Percentiles rank a stretch among this genome's conserved stretches.
Evolutionary conservation across 2,329 filamentous ascomycete species (phyloP).

Genomic region (Alternaria brassicae): DNA sequence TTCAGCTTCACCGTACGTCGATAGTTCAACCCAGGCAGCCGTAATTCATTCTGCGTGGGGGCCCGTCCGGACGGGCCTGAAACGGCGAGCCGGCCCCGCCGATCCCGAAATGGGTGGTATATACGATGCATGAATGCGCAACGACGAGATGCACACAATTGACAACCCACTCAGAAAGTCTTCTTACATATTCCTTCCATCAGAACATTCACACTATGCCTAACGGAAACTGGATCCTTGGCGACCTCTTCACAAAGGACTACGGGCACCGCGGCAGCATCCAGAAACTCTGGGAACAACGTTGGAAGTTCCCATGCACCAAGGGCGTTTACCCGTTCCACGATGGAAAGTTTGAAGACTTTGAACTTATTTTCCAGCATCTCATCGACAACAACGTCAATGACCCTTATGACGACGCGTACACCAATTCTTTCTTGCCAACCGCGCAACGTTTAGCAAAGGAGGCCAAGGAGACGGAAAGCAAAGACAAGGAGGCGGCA

Average conservation of each 20-base stretch:
- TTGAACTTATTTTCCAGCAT: conserved; percentile 63
- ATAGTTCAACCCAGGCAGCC: background rate
- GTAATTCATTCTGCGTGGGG: conserved; percentile 25
- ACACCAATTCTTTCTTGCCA: conserved; percentile 68
- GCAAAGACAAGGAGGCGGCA: conserved; percentile 58
- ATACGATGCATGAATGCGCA: conserved; percentile 6
- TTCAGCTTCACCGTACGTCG: background rate
- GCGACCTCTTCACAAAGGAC: conserved; percentile 47
- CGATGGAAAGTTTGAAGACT: conserved; percentile 71
- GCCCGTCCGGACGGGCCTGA: conserved; percentile 24
- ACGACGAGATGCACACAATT: background rate
- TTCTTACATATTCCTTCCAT: background rate
- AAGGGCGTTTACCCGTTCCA: conserved; percentile 73
- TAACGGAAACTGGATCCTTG: conserved; percentile 44
- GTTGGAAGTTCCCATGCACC: conserved; percentile 46
- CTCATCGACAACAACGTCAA: conserved; percentile 62
- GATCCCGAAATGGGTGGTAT: conserved; percentile 22
- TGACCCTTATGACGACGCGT: conserved; percentile 68
- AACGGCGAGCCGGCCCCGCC: conserved; percentile 33
- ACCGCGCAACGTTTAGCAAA: conserved; percentile 64
- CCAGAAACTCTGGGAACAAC: conserved; percentile 42
- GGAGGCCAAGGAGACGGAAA: conserved; percentile 49
- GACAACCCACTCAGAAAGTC: background rate
- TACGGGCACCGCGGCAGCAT: conserved; percentile 47
- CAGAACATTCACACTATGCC: conserved; percentile 23